These are phyloP conservation scores for Beta vulgaris DNA, from an alignment of 148 eudicot species.

Conservation along the genomic window DNA sequence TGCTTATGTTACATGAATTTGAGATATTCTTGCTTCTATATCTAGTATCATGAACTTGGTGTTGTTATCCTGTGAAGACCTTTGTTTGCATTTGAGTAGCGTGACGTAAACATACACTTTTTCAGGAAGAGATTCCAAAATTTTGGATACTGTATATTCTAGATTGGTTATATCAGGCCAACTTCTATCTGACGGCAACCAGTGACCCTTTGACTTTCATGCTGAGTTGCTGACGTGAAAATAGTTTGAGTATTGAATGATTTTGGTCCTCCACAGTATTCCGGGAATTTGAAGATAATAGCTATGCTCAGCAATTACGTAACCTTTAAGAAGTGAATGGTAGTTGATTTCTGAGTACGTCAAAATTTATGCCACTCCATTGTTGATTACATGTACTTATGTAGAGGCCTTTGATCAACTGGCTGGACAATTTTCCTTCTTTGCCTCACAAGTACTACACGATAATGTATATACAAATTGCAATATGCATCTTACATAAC, in stretches of 20 bases:
- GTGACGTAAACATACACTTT: not conserved
- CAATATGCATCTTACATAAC: not conserved
- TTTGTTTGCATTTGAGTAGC: not conserved
- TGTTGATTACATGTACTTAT: not conserved
- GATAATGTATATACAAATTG: not conserved
- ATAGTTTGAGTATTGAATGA: not conserved
- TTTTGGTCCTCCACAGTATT: not conserved
- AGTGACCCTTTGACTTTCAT: not conserved
- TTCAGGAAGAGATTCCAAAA: not conserved
- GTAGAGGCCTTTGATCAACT: too few species aligned
- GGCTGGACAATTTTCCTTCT: not conserved
- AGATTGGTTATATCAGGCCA: not conserved
- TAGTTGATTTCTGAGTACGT: not conserved
- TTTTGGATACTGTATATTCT: not conserved
- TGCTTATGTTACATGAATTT: not conserved
- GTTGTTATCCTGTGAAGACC: not conserved
- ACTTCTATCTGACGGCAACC: not conserved
- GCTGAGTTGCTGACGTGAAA: not conserved
- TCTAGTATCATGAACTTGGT: not conserved
- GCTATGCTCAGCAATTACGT: not conserved
- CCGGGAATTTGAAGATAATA: not conserved
- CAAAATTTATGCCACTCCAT: not conserved
- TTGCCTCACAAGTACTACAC: not conserved
- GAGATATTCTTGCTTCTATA: not conserved
- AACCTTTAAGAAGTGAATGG: not conserved